Conservation (phyloP, 352 stramenopile species). For the Globisporangium orthogonon region DNA sequence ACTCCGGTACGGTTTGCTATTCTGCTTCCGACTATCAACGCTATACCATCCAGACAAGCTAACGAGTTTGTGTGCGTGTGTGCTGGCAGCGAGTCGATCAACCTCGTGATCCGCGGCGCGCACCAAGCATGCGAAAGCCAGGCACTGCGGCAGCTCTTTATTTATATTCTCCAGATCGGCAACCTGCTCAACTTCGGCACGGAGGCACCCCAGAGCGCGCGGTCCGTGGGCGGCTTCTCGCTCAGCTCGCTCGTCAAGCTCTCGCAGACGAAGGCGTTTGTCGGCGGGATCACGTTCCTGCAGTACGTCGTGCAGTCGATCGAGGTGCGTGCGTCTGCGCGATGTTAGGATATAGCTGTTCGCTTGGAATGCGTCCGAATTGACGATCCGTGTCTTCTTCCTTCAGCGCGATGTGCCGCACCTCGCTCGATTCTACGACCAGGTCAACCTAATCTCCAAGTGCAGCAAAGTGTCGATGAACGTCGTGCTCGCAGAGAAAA, state of each 20-base stretch:
- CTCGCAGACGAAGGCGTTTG: slow-evolving; percentile 84
- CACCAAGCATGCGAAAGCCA: slow-evolving; percentile 75
- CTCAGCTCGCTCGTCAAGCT: slow-evolving; percentile 78
- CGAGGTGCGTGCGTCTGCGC: slow-evolving; percentile 21
- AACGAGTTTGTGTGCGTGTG: neutral
- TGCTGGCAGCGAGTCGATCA: slow-evolving; percentile 45
- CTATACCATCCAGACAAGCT: no score
- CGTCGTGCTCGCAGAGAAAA: slow-evolving; percentile 64
- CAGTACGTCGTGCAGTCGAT: slow-evolving; percentile 86
- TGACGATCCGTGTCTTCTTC: neutral
- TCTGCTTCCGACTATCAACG: no score
- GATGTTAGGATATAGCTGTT: neutral
- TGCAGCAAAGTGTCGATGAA: slow-evolving; percentile 67
- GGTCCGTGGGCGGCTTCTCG: slow-evolving; percentile 57
- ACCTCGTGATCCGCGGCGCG: slow-evolving; percentile 68
- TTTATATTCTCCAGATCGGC: slow-evolving; percentile 70
- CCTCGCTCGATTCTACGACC: slow-evolving; percentile 66
- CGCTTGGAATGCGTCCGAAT: no score
- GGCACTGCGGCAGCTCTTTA: slow-evolving; percentile 74
- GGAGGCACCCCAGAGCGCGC: slow-evolving; percentile 21
- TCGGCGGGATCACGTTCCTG: slow-evolving; percentile 73
- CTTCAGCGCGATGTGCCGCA: slow-evolving; percentile 52
- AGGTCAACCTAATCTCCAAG: slow-evolving; percentile 70
- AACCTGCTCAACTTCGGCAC: slow-evolving; percentile 55
- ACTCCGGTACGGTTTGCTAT: slow-evolving; percentile 23